Evolutionary conservation across 306 rosid species (phyloP).

Genomic region (Glycine latifolia): DNA sequence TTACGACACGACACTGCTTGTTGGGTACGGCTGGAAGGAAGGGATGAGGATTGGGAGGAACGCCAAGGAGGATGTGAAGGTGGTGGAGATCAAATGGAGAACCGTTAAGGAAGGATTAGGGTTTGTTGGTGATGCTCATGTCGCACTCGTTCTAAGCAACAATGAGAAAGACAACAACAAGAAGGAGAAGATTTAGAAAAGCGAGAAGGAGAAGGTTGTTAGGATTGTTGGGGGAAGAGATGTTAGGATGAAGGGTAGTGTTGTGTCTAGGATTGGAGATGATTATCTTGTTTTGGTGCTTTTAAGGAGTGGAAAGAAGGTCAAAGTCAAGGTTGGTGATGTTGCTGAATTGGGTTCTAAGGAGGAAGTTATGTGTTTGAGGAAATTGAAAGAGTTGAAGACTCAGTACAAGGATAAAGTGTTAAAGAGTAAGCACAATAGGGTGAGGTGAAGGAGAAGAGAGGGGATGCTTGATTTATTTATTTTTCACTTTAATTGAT

Average conservation of each 20-base stretch:
- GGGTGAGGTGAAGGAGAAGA: slow-evolving; percentile 7
- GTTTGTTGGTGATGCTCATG: slow-evolving; percentile 52
- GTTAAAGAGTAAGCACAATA: slow-evolving; percentile 36
- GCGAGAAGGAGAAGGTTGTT: slow-evolving; percentile 45
- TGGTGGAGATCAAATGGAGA: slow-evolving; percentile 57
- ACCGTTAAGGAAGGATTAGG: slow-evolving; percentile 79
- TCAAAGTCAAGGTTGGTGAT: slow-evolving; percentile 54
- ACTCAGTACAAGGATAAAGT: slow-evolving; percentile 28
- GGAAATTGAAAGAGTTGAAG: slow-evolving; percentile 63
- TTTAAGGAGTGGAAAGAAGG: slow-evolving; percentile 48
- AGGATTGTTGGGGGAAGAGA: slow-evolving; percentile 69
- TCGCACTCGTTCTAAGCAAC: background rate
- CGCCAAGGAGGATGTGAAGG: slow-evolving; percentile 70
- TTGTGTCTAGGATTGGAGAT: slow-evolving; percentile 53
- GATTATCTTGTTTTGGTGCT: slow-evolving; percentile 58
- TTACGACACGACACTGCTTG: slow-evolving; percentile 73
- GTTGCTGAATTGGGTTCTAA: slow-evolving; percentile 66
- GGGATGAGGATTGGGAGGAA: slow-evolving; percentile 84
- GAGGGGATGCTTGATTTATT: background rate
- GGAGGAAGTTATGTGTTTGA: slow-evolving; percentile 71
- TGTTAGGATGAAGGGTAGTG: slow-evolving; percentile 64
- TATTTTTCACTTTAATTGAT: no score
- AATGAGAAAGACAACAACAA: background rate
- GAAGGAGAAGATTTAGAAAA: slow-evolving; percentile 4
- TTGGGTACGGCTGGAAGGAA: slow-evolving; percentile 84